A percentile compares a stretch with the other conserved stretches of the same genome.
Conservation (phyloP, 192 early-diverging fungal species). For the Podila minutissima region DNA sequence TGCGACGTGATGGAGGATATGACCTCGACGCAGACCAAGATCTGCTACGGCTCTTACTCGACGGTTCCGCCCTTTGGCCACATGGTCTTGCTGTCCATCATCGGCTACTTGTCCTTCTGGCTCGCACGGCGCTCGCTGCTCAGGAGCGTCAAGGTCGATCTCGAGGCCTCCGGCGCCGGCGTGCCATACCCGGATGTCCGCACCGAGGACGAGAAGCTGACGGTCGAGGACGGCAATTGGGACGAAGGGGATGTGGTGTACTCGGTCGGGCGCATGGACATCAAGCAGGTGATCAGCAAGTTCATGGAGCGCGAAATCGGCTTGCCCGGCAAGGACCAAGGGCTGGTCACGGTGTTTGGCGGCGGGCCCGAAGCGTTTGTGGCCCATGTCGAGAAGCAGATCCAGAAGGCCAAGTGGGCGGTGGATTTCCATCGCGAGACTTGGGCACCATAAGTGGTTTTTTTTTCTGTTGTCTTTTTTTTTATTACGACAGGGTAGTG, state of each 20-base stretch:
- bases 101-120: conserved; percentile 31
- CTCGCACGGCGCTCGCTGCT: conserved; percentile 16
- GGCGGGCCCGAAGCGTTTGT: conserved; percentile 50
- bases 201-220: conserved; percentile 36
- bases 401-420: conserved; percentile 28
- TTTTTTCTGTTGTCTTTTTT: background rate
- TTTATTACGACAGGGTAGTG: too few relatives aligned
- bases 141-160: background rate
- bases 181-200: conserved; percentile 36
- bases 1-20: conserved; percentile 28
- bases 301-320: conserved; percentile 25
- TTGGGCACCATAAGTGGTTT: conserved; percentile 34
- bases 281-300: conserved; percentile 28
- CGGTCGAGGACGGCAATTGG: conserved; percentile 49
- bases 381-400: conserved; percentile 27
- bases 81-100: background rate
- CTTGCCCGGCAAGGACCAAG: background rate
- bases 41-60: conserved; percentile 38
- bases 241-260: conserved; percentile 49
- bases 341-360: conserved; percentile 36
- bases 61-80: conserved; percentile 13
- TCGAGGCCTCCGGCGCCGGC: background rate
- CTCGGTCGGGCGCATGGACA: conserved; percentile 31
- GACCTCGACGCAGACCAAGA: conserved; percentile 17
- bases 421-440: conserved; percentile 44